Base-by-base conservation (phyloP, 768 basidiomycete genomes). In the Trametes sanguinea region DNA sequence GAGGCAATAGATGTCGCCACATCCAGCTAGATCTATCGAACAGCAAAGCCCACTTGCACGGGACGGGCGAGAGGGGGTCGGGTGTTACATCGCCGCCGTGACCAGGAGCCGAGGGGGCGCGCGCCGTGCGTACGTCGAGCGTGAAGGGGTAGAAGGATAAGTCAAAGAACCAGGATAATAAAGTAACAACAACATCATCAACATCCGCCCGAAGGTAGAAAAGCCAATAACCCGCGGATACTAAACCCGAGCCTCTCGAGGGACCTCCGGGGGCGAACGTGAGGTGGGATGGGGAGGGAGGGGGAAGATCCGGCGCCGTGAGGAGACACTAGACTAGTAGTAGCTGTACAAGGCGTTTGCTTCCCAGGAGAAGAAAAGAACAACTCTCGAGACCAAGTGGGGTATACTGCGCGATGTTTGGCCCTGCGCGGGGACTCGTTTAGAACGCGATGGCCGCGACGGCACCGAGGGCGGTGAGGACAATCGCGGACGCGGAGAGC, bases 381-480 rank as follows among this genome's bases (percentile, higher is more conserved):
- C 29, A 37, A 6, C 35, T 11, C 27, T 27, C 27, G 35, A 44
- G 46, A 58, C 45, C 46, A 43, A 40, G 17, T 45, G 54, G 50
- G 53, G 63, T 59, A 59, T 64, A 64, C 55, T 46, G 46, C 48
- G 63, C 63, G 57, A 6, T 37, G 27, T n/a, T 53, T 50, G 29
- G 35, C 57, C 63, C 63, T 14, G 63, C 63, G 63, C 48, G 42
- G 30, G 37, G 47, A 54, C 48, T 29, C 32, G 58, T 60, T 64
- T 64, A 64, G 60, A 65, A 47, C 37, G 57, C 51, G 46, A 77
- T 67, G 57, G 60, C 68, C 43, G 67, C 47, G 51, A 68, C 45
- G 17, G 68, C 69, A 22, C 69, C 62, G 33, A 70, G 27, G 22
- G 57, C 62, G 51, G 65, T 66, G 22, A 68, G 64, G 27, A 74